Evolutionary conservation across 192 early-diverging fungal genomes (phyloP), one percentile per base, ranked within the genome.

Genomic region (Rhizophlyctis rosea): DNA sequence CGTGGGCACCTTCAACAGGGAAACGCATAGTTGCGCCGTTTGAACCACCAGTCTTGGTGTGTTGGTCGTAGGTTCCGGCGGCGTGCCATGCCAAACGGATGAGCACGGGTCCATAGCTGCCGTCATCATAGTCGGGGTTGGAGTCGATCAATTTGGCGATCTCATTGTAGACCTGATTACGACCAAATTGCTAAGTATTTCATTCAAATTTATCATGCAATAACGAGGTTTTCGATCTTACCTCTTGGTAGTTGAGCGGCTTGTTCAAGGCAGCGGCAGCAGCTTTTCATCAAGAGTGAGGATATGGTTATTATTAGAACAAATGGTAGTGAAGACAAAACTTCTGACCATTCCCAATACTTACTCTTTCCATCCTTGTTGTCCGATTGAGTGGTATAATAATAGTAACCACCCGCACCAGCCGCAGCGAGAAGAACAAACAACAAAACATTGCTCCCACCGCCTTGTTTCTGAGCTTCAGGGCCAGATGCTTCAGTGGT

Each of bases 11-110:
- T 72, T 89, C 88, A 48, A 68, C 54, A 3, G 59, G 34, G 68
- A 73, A 82, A 2, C 87, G 69, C 87, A 89, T 89, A n/a, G 86
- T 88, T 23, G 85, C 84, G 57, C 87, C 87, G 64, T 86, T 76
- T 39, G 81, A 82, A 32, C 87, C 88, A 51, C 86, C 88, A 0
- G 67, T 72, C 1, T 60, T 59, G 31, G 68, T 59, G 51, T 57
- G 25, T 50, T 69, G 73, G 70, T 83, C 81, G 65, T 81, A 90
- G 56, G 88, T 90, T 35, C 88, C 88, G 33, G 81, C 72, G 21
- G 86, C 87, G 57, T 90, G 88, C 78, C 80, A 83, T 5, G 81
- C 81, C 21, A 85, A 68, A 50, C 72, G 75, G 1, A 76, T 64
- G 31, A 89, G 70, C 34, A 90, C 78, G 21, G 88, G 87, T 2